phyloP scores from a whole-genome alignment of 352 stramenopile species.

The Pythium phragmitis region DNA sequence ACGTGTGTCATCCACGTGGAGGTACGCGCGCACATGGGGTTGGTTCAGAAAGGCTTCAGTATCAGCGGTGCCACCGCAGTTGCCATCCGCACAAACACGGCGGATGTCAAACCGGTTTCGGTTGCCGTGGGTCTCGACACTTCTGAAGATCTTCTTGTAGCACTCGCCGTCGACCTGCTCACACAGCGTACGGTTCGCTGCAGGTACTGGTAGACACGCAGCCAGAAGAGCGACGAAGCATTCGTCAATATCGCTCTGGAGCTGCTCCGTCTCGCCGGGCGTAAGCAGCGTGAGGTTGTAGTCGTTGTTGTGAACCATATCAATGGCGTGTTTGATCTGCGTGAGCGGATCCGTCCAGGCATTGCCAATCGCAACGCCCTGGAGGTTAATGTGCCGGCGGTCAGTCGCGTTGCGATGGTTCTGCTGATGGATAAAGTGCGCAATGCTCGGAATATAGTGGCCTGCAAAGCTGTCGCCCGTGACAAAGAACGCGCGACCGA shows the following conservation, averaged over 20 bases:
- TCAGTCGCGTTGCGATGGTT: slow-evolving; percentile 26
- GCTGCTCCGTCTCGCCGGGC: slow-evolving; percentile 26
- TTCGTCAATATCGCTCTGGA: slow-evolving; percentile 10
- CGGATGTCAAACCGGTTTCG: slow-evolving; percentile 59
- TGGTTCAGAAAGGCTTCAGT: slow-evolving; percentile 31
- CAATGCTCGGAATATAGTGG: slow-evolving; percentile 49
- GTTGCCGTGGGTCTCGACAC: slow-evolving; percentile 9
- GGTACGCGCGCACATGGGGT: slow-evolving; percentile 42
- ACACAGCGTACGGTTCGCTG: no score
- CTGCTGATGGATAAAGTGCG: slow-evolving; percentile 38
- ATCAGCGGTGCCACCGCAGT: slow-evolving; percentile 32
- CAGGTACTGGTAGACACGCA: no score
- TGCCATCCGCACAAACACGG: slow-evolving; percentile 10
- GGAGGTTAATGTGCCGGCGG: slow-evolving; percentile 46
- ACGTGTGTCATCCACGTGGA: slow-evolving; percentile 58
- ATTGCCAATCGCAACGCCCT: slow-evolving; percentile 74
- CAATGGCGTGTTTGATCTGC: slow-evolving; percentile 33
- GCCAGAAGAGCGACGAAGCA: slow-evolving; percentile 24
- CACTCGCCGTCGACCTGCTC: no score
- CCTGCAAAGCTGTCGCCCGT: slow-evolving; percentile 57
- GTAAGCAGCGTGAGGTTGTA: slow-evolving; percentile 59
- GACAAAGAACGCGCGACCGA: slow-evolving; percentile 45
- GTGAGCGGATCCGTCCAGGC: slow-evolving; percentile 48
- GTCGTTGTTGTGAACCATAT: slow-evolving; percentile 49
- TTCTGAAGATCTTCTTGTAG: no score